Evolutionary conservation across 495 filamentous ascomycete genomes (phyloP).

Genomic region (Margaritispora aquatica): DNA sequence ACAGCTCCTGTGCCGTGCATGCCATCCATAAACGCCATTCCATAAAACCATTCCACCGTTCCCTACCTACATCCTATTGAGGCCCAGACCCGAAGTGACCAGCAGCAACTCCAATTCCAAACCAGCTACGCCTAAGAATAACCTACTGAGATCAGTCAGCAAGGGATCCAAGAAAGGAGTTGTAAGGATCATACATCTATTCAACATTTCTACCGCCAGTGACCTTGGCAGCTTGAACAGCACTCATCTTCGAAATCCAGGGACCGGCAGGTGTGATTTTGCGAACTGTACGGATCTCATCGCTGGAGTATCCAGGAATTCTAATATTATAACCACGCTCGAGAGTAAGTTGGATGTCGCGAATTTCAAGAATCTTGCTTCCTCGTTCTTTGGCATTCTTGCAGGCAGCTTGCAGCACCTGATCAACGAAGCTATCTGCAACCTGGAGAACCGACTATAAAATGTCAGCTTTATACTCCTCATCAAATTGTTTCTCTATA

Average conservation of each 20-base stretch:
- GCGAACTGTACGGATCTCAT: slow-evolving; percentile 88
- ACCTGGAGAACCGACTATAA: slow-evolving; percentile 74
- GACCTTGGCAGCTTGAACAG: slow-evolving; percentile 86
- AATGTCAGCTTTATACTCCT: slow-evolving; percentile 22
- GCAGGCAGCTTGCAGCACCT: slow-evolving; percentile 79
- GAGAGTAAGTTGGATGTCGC: slow-evolving; percentile 89
- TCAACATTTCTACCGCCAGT: slow-evolving; percentile 49
- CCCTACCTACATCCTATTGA: neutral
- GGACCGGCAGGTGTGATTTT: slow-evolving; percentile 80
- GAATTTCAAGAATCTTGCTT: slow-evolving; percentile 82
- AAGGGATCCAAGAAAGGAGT: neutral
- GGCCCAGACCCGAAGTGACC: neutral
- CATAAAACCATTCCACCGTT: neutral
- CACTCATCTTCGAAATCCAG: slow-evolving; percentile 95
- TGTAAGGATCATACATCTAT: slow-evolving; percentile 15
- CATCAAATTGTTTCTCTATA: too few species aligned
- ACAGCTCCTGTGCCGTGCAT: neutral
- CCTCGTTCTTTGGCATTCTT: slow-evolving; percentile 86
- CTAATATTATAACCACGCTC: slow-evolving; percentile 98
- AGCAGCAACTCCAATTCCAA: neutral
- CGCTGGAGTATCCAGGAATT: slow-evolving; percentile 87
- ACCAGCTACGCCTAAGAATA: neutral
- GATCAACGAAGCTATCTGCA: slow-evolving; percentile 92
- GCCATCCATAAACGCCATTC: neutral
- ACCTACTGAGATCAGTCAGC: neutral